Conservation (phyloP, 1,139 yeast genomes). For the Arxiozyma bovina region DNA sequence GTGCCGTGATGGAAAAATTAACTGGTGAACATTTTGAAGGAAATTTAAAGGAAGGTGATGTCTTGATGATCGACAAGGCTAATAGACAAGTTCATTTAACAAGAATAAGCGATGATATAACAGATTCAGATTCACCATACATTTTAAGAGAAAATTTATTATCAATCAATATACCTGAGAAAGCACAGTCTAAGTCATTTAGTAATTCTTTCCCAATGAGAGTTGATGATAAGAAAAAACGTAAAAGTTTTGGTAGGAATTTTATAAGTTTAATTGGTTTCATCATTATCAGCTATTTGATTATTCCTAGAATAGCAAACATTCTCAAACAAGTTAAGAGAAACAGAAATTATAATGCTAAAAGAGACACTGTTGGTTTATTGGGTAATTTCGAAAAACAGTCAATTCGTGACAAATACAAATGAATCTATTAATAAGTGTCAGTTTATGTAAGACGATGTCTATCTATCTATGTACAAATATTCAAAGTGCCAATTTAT, state of each 20-base stretch:
- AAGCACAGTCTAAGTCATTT: conserved; percentile 1
- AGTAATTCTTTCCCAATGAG: neutral
- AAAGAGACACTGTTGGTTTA: conserved; percentile 19
- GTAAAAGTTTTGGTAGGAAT: neutral
- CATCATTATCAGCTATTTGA: neutral
- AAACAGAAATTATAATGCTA: conserved; percentile 16
- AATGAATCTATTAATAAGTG: too few species aligned
- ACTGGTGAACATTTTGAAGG: conserved; percentile 19
- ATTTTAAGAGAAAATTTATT: conserved; percentile 16
- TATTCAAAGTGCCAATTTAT: neutral
- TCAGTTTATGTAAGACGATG: neutral
- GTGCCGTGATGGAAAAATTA: conserved; percentile 30
- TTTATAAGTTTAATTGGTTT: neutral
- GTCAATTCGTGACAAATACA: neutral
- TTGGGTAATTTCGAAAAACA: conserved; percentile 12
- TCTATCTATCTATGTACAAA: too few species aligned
- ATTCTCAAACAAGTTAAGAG: neutral
- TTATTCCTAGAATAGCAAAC: neutral
- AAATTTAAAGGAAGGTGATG: conserved; percentile 40
- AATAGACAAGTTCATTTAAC: conserved; percentile 32
- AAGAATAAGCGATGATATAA: conserved; percentile 28
- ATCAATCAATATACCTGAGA: conserved; percentile 16
- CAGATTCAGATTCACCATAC: conserved; percentile 17
- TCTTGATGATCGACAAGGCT: conserved; percentile 33
- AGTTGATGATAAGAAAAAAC: neutral